Evolutionary conservation across 352 stramenopile genomes (phyloP).

Genomic region (Phytophthora kernoviae): DNA sequence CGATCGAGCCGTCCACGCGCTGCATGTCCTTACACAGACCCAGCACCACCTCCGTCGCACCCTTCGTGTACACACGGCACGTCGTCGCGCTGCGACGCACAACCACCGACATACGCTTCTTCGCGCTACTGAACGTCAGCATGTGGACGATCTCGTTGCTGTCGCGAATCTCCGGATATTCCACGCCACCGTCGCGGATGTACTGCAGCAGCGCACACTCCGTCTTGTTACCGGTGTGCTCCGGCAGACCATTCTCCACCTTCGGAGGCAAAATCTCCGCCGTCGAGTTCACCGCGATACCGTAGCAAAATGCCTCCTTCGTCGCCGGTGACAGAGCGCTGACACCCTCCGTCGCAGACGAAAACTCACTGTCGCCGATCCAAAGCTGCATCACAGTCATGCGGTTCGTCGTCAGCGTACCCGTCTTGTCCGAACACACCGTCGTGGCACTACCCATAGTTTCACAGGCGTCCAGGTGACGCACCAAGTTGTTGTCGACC

Average conservation of each 20-base stretch:
- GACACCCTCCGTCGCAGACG: conserved; percentile 30
- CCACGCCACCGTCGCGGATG: conserved; percentile 51
- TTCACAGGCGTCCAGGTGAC: conserved; percentile 82
- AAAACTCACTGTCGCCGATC: conserved; percentile 61
- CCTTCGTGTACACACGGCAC: conserved; percentile 67
- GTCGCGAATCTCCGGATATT: conserved; percentile 45
- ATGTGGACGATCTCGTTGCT: conserved; percentile 57
- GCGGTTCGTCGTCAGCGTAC: conserved; percentile 97
- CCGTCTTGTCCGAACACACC: conserved; percentile 94
- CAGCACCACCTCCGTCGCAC: conserved; percentile 63
- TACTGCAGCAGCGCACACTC: conserved; percentile 67
- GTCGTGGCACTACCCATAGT: conserved; percentile 95
- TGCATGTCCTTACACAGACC: conserved; percentile 52
- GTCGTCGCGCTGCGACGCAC: conserved; percentile 46
- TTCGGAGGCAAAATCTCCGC: conserved; percentile 62
- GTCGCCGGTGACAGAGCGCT: conserved; percentile 35
- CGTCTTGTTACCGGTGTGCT: conserved; percentile 77
- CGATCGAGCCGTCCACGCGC: conserved; percentile 44
- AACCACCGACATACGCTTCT: conserved; percentile 78
- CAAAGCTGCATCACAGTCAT: conserved; percentile 94
- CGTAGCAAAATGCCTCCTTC: conserved; percentile 44
- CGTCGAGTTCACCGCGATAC: conserved; percentile 64
- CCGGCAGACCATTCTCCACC: conserved; percentile 46
- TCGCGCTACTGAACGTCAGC: conserved; percentile 67
- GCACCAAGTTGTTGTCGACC: conserved; percentile 89